Evolutionary conservation across 495 filamentous ascomycete species (phyloP), one percentile per base, ranked within the genome.

Genomic region (Evansstolkia leycettana): DNA sequence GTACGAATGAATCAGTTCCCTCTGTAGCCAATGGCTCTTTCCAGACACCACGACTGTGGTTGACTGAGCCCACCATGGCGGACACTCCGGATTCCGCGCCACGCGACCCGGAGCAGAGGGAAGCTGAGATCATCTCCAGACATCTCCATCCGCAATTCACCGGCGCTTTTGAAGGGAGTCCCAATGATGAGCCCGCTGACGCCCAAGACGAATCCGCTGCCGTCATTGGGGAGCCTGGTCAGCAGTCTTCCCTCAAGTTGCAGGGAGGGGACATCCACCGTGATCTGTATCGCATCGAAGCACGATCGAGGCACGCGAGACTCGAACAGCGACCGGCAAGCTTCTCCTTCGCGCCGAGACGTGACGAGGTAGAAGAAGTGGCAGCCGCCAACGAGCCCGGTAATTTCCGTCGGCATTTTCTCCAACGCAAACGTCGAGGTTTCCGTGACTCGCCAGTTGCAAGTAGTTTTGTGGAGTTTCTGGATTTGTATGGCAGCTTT

Each of bases 221-320:
- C 10, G 10, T 3, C 28, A n/a, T n/a, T 29, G 11, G 14, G 4
- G 11, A 26, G 15, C 10, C 45, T 5, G 43, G 50, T 7, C 47
- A 62, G 19, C 69, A 76, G 39, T 78, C 73, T 10, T 78, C 77
- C 0, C 53, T 81, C 33, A 70, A 52, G 33, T 61, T 82, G 1
- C 76, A 76, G 44, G 78, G 76, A 12, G 78, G 78, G 23, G 78
- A 82, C 46, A 72, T 81, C 14, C 76, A 80, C 50, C 68, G 76
- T 15, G 74, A 77, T 42, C 64, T 81, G n/a, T 82, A 79, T 62
- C 72, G 69, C 41, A 64, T 75, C 20, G 62, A 69, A 9, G 62
- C 69, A n/a, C 64, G 64, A 30, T 47, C 50, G 2, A 49, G 48
- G 28, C 43, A 41, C 28, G 58, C 49, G 12, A 59, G 54, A 32